Conservation (phyloP, 2,329 filamentous ascomycete genomes). For the Periconia digitata region DNA sequence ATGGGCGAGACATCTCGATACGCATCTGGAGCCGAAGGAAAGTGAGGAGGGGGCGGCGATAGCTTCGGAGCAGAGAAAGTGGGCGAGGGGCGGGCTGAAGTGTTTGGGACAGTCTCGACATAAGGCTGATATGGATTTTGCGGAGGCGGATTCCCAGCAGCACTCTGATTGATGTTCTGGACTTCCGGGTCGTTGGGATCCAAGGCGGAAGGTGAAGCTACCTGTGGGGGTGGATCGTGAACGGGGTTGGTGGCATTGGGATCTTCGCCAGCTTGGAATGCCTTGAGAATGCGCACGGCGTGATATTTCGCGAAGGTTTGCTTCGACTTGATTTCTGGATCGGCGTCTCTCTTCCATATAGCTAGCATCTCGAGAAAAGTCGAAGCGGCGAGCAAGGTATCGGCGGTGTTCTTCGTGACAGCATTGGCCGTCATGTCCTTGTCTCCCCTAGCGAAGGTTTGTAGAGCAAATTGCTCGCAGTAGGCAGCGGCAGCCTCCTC, state of each 20-base stretch:
- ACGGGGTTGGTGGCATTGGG: constrained; percentile 89
- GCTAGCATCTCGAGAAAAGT: constrained; percentile 88
- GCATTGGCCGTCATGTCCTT: constrained; percentile 79
- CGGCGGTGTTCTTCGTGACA: constrained; percentile 87
- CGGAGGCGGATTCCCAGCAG: constrained; percentile 20
- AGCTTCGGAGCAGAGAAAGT: constrained; percentile 47
- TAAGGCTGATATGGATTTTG: constrained; percentile 49
- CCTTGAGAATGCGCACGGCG: constrained; percentile 84
- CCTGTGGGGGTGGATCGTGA: constrained; percentile 50
- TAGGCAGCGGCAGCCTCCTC: constrained; percentile 87
- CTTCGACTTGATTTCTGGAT: constrained; percentile 77
- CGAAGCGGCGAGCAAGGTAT: constrained; percentile 88
- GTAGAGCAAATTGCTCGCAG: constrained; percentile 88
- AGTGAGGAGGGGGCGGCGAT: constrained; percentile 45
- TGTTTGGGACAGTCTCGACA: constrained; percentile 63
- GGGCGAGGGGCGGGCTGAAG: constrained; percentile 51
- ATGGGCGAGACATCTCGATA: constrained; percentile 56
- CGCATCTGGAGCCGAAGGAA: constrained; percentile 32
- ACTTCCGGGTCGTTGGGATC: constrained; percentile 68
- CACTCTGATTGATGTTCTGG: constrained; percentile 51
- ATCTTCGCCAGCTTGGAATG: constrained; percentile 85
- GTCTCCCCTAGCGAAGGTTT: constrained; percentile 84
- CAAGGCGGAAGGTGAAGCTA: constrained; percentile 47
- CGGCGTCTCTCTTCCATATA: constrained; percentile 73
- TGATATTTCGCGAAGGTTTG: constrained; percentile 98